These are phyloP conservation scores for Stellera chamaejasme DNA, from an alignment of 345 rosid species.

Conservation along the genomic window DNA sequence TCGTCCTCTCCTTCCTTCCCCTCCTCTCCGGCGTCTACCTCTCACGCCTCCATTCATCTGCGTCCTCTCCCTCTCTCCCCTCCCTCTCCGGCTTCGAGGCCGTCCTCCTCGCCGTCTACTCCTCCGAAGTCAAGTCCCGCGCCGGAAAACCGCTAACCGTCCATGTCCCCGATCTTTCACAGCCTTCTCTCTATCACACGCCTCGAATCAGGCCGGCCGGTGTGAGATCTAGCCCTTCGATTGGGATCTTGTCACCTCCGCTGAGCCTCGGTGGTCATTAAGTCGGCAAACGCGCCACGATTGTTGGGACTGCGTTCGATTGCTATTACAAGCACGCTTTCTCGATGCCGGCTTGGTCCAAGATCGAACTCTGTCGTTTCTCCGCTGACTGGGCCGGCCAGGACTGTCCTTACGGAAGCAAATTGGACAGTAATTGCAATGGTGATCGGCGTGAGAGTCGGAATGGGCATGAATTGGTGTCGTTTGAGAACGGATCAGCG, in stretches of 20 bases:
- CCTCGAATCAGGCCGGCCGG: slow-evolving; percentile 39
- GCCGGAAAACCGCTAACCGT: slow-evolving; percentile 67
- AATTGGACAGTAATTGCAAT: slow-evolving; percentile 24
- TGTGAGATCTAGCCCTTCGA: slow-evolving; percentile 30
- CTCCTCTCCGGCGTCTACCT: no score
- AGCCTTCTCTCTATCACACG: slow-evolving; percentile 81
- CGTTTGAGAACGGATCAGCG: background rate
- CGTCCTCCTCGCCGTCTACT: slow-evolving; percentile 78
- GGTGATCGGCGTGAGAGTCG: slow-evolving; percentile 23
- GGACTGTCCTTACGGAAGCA: slow-evolving; percentile 55
- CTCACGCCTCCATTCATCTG: slow-evolving; percentile 72
- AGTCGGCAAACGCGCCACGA: slow-evolving; percentile 75
- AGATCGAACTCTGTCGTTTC: slow-evolving; percentile 64
- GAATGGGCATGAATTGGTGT: slow-evolving; percentile 14
- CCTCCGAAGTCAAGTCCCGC: slow-evolving; percentile 69
- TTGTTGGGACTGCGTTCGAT: slow-evolving; percentile 62
- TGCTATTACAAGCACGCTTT: slow-evolving; percentile 75
- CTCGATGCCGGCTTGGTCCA: slow-evolving; percentile 84
- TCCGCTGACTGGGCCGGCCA: slow-evolving; percentile 83
- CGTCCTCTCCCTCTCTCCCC: slow-evolving; percentile 43
- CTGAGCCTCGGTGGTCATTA: slow-evolving; percentile 73
- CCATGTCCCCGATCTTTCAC: slow-evolving; percentile 77
- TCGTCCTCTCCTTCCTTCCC: no score
- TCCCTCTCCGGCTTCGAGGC: slow-evolving; percentile 93
- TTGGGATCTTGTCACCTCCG: slow-evolving; percentile 54